A percentile compares a stretch with the other conserved stretches of the same genome.
Evolutionary conservation across 2,329 filamentous ascomycete genomes (phyloP).

Genomic region (Blumeriella jaapii): DNA sequence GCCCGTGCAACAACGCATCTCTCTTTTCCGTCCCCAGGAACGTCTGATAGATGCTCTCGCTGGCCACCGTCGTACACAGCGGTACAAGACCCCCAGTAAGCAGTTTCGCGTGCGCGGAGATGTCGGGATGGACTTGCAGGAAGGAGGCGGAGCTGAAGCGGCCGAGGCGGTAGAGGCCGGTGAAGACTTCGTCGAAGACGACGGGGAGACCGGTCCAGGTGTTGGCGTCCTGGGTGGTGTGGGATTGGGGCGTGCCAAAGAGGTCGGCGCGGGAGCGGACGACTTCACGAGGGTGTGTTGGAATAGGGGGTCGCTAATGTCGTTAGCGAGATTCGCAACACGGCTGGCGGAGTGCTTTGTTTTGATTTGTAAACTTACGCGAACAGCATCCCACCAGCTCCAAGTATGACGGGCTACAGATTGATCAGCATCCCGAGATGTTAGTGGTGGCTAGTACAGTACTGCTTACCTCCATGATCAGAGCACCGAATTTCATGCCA

Average conservation of each 20-base stretch:
- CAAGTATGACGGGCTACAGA: slow-evolving; percentile 54
- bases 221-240: slow-evolving; percentile 11
- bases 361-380: too few relatives aligned
- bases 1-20: slow-evolving; percentile 70
- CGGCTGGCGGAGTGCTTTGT: too few relatives aligned
- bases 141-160: slow-evolving; percentile 60
- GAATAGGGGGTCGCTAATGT: slow-evolving; percentile 64
- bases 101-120: slow-evolving; percentile 73
- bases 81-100: slow-evolving; percentile 72
- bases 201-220: slow-evolving; percentile 66
- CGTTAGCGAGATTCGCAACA: neutral
- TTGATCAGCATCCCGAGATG: neutral
- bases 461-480: slow-evolving; percentile 52
- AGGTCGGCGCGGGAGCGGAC: slow-evolving; percentile 43
- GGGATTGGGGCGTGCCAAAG: slow-evolving; percentile 8
- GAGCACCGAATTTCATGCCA: slow-evolving; percentile 59
- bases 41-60: slow-evolving; percentile 57
- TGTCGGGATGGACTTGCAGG: slow-evolving; percentile 56
- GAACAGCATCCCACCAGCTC: slow-evolving; percentile 75
- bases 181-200: slow-evolving; percentile 81
- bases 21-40: slow-evolving; percentile 65
- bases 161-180: slow-evolving; percentile 71
- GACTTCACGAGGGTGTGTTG: slow-evolving; percentile 57
- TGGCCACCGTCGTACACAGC: slow-evolving; percentile 65
- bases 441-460: neutral